Base-by-base conservation (phyloP, 371 early-diverging fungal genomes). In the Mucor saturninus region DNA sequence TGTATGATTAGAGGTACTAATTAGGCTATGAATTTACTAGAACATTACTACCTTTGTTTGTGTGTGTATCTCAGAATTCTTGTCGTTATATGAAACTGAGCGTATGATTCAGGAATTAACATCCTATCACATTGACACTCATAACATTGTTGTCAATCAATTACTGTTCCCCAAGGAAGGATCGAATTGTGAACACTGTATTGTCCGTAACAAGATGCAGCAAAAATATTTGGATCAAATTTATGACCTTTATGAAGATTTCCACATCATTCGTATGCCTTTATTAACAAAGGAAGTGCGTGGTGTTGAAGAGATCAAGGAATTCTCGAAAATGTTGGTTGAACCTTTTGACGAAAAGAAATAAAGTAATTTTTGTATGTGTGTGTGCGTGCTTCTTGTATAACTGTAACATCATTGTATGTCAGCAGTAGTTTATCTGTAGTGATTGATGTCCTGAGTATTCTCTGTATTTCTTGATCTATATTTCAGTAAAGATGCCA, bases 61-160 rank as follows among this genome's bases (percentile, higher is more conserved):
- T 75, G 98, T 99, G 28, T 98, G 98, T 83, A 99, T 99, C 66
- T 90, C 96, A 31, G 99, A 99, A 75, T 99, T 99, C 83, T 86
- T 99, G 76, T 98, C 98, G 14, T 83, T 99, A 45, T 99, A 99
- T 82, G 99, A 99, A 74, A 99, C 98, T 0, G 99, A 99, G 77
- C 91, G 99, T 63, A 94, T 99, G 94, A 95, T 99, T 71, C 98
- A 99, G 79, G 99, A 99, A 78, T 84, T 99, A 72, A 95, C 96
- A 4, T 83, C 90, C 28, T 97, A 94, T 75, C 88, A 95, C 57
- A 99, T 99, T 55, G 99, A 99, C 74, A 98, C 98, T 9, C 98
- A 99, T 85, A 99, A 98, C 75, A 98, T 99, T 69, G 92, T 99
- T 40, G 98, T 98, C 65, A 99, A 99, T 79, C 99, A 99, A 86